Conservation (phyloP, 371 early-diverging fungal genomes). For the Batrachochytrium dendrobatidis region DNA sequence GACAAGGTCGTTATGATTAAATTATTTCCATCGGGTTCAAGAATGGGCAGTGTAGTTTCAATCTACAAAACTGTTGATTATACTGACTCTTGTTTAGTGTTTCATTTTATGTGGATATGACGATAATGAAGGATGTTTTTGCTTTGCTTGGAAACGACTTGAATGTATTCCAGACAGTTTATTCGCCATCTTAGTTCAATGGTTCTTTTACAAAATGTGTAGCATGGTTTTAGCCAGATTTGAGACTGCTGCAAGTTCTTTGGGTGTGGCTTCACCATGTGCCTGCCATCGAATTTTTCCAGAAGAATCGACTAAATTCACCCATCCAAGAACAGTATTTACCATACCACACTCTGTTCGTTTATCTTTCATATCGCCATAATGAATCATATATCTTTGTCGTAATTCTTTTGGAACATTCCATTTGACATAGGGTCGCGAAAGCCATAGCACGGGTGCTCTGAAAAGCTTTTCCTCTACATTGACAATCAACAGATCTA, state of each 20-base stretch:
- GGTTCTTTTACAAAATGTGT: too few species aligned
- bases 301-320: conserved; percentile 62
- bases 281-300: conserved; percentile 82
- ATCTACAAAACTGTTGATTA: too few species aligned
- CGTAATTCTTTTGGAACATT: conserved; percentile 46
- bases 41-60: too few species aligned
- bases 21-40: too few species aligned
- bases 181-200: too few species aligned
- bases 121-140: too few species aligned
- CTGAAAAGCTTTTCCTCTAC: conserved; percentile 61
- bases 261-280: conserved; percentile 61
- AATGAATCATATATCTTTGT: conserved; percentile 54
- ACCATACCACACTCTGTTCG: conserved; percentile 58
- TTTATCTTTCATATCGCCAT: conserved; percentile 50
- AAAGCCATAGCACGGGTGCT: conserved; percentile 50
- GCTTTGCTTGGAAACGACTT: too few species aligned
- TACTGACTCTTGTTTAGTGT: too few species aligned
- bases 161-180: too few species aligned
- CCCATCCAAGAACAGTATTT: conserved; percentile 72
- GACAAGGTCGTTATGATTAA: too few species aligned
- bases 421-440: conserved; percentile 56
- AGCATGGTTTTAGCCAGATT: conserved; percentile 42
- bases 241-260: conserved; percentile 56
- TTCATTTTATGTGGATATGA: too few species aligned
- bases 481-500: conserved; percentile 28